Base-by-base conservation (phyloP, 2,329 filamentous ascomycete species). In the Phoma herbarum region DNA sequence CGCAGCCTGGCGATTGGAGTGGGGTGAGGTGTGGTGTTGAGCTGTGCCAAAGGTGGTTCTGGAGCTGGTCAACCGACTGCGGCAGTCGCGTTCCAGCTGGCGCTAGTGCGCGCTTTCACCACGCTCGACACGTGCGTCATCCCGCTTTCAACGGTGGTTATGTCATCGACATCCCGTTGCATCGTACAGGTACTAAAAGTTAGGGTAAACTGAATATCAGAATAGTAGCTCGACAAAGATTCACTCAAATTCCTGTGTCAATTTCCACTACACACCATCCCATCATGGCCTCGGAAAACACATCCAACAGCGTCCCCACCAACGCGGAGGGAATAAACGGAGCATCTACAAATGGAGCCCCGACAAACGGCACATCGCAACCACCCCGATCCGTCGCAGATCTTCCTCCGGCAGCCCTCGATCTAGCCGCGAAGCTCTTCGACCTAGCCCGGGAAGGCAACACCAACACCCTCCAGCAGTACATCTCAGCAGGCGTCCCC, bases 401-500 rank as follows among this genome's bases (percentile, higher is more conserved):
- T 20, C 79, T 90, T 6, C 86, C 88, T 0, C 86, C 87, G 0
- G 88, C 87, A 70, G 88, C 86, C 37, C 81, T 92, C 48, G 87
- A 85, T 4, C 83, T 92, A 29, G 89, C 89, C 2, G 79, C 82
- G 10, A 85, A 84, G 62, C 84, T 91, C 78, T 92, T 89, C 77
- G 84, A 90, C 65, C 83, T 87, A 26, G 88, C 89, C 1, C 83
- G 89, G 29, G 71, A 77, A 22, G 89, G 89, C 54, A 79, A 88
- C 47, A 79, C 84, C 2, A 71, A 83, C 5, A 75, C 86, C 12
- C 85, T 92, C n/a, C 72, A 82, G 41, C 84, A 88, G 74, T 89
- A 89, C 46, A 75, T 92, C 35, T 80, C 82, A 1, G 86, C 85
- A 2, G 89, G 90, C 1, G 78, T 92, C 25, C 89, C 89, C 0